Evolutionary conservation across 2,329 filamentous ascomycete species (phyloP), one percentile per base, ranked within the genome.

Genomic region (Neurospora sp.): DNA sequence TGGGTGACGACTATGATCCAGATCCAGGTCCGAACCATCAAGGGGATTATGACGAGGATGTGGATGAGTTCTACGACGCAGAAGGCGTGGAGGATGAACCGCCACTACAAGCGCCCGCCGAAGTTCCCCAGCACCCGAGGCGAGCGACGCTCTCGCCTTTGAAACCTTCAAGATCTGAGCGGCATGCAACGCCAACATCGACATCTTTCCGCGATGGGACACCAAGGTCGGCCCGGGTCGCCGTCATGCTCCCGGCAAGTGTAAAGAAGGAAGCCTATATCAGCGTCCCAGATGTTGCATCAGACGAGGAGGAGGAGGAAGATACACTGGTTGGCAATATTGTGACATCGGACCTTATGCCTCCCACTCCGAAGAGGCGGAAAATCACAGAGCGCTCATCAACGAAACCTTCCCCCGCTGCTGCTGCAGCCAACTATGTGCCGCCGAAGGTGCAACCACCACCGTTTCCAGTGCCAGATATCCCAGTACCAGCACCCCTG

Each of bases 281-380:
- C 4, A 23, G 42, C 7, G 11, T 40, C n/a, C 39, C 19, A n/a
- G 71, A 71, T 11, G 68, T 69, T 15, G 19, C 67, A 7, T 38
- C 69, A 3, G 52, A 62, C 5, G 62, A 70, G 10, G 52, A 62
- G 19, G 11, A 52, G n/a, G 46, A 52, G 5, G 52, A 33, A 62
- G 52, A 36, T 4, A 62, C 52, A n/a, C 17, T 36, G 52, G 28
- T 10, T 8, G 62, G 67, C 38, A 62, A 62, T 19, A 67, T 72
- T 1, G 66, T 75, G n/a, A 73, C 72, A 19, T 74, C 74, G 6
- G 73, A 75, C 46, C 39, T 75, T 43, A 17, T 71, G 11, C 15
- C 52, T 62, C 70, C 70, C 0, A 52, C 62, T n/a, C 62, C 66
- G 11, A 67, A 38, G 11, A 38, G n/a, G 52, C 52, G 52, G 11